Evolutionary conservation across 352 stramenopile genomes (phyloP).

Genomic region (Pythium periplocum): DNA sequence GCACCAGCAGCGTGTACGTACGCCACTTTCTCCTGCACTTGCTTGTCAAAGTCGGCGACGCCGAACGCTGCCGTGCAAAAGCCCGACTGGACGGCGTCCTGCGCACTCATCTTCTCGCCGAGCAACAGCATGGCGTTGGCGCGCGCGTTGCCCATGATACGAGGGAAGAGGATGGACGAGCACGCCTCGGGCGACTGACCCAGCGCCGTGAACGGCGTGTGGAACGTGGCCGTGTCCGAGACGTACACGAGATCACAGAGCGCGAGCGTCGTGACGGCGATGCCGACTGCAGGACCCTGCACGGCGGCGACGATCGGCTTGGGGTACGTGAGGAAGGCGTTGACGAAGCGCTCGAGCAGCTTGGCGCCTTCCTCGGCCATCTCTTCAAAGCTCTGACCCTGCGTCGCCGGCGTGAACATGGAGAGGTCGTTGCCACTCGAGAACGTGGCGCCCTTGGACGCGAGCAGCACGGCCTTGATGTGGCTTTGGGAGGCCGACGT

Average conservation of each 20-base stretch:
- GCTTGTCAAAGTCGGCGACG: slow-evolving; percentile 54
- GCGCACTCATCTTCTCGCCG: slow-evolving; percentile 76
- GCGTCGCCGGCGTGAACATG: slow-evolving; percentile 62
- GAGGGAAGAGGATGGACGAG: slow-evolving; percentile 81
- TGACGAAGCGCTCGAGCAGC: slow-evolving; percentile 56
- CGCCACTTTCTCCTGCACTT: slow-evolving; percentile 53
- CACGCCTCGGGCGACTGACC: slow-evolving; percentile 90
- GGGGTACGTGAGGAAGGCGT: slow-evolving; percentile 82
- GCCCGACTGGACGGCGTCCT: slow-evolving; percentile 36
- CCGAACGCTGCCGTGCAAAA: slow-evolving; percentile 52
- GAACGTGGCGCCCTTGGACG: slow-evolving; percentile 84
- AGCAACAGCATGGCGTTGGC: slow-evolving; percentile 88
- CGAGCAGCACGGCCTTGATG: slow-evolving; percentile 84
- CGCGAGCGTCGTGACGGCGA: slow-evolving; percentile 82
- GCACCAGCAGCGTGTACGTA: slow-evolving; percentile 23
- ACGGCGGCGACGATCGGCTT: slow-evolving; percentile 89
- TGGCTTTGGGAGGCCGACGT: slow-evolving; percentile 51
- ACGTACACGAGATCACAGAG: slow-evolving; percentile 90
- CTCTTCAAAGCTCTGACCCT: slow-evolving; percentile 46
- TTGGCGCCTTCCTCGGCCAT: slow-evolving; percentile 52
- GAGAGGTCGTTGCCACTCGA: slow-evolving; percentile 87
- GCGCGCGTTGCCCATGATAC: slow-evolving; percentile 79
- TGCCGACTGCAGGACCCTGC: slow-evolving; percentile 87
- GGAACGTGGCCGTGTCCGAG: slow-evolving; percentile 82
- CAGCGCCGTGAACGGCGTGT: slow-evolving; percentile 89